Conservation (phyloP, 805 yeast species). For the Lipomyces anomalus region DNA sequence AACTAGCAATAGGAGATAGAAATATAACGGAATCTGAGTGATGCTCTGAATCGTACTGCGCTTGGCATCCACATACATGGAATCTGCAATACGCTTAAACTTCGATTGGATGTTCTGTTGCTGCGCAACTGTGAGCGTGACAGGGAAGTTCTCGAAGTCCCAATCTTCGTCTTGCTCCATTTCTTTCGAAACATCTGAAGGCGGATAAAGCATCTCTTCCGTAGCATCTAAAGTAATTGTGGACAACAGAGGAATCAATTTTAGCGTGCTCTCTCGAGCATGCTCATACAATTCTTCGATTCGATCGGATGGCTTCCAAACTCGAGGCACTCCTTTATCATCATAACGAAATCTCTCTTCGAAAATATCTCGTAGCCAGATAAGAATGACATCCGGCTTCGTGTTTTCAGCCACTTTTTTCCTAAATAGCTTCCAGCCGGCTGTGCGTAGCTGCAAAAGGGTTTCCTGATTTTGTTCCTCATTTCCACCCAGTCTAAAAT, state of each 20-base stretch:
- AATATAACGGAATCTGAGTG: slow-evolving; percentile 77
- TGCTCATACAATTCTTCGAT: slow-evolving; percentile 58
- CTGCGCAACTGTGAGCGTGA: slow-evolving; percentile 52
- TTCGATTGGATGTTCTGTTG: slow-evolving; percentile 51
- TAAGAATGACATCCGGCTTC: slow-evolving; percentile 59
- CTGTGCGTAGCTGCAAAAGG: slow-evolving; percentile 41
- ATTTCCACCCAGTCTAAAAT: slow-evolving; percentile 58
- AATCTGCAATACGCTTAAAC: slow-evolving; percentile 70
- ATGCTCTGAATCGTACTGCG: slow-evolving; percentile 73
- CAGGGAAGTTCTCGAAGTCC: slow-evolving; percentile 45
- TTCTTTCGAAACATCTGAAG: slow-evolving; percentile 5
- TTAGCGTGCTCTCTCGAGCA: slow-evolving; percentile 55
- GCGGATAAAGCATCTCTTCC: slow-evolving; percentile 38
- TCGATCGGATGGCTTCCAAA: slow-evolving; percentile 71
- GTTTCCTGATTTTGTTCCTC: slow-evolving; percentile 41
- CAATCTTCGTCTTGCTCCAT: slow-evolving; percentile 23
- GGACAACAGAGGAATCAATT: slow-evolving; percentile 54
- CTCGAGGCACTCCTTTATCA: slow-evolving; percentile 69
- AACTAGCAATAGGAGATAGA: slow-evolving; percentile 63
- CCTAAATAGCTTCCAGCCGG: slow-evolving; percentile 63
- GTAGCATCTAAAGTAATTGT: slow-evolving; percentile 44
- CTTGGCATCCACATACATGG: slow-evolving; percentile 79
- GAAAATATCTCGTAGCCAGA: slow-evolving; percentile 68
- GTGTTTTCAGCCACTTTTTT: slow-evolving; percentile 55
- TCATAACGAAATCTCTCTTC: slow-evolving; percentile 82